Evolutionary conservation across 2,329 filamentous ascomycete genomes (phyloP).

Genomic region (Fusarium miscanthi): DNA sequence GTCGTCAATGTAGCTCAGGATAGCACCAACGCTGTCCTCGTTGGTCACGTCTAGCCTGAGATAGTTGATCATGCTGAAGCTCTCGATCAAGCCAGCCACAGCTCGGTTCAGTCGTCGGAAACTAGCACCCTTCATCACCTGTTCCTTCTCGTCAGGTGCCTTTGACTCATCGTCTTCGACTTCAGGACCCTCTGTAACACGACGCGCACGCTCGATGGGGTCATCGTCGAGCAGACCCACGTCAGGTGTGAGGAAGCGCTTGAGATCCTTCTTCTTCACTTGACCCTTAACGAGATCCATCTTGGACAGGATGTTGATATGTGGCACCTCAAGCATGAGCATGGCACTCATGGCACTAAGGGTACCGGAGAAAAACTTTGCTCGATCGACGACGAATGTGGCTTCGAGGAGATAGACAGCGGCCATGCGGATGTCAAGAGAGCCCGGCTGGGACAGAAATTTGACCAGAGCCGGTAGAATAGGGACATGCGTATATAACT

Average conservation of each 20-base stretch:
- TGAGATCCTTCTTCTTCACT: conserved; percentile 86
- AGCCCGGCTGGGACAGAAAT: conserved; percentile 81
- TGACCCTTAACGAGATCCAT: conserved; percentile 97
- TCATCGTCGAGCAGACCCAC: conserved; percentile 84
- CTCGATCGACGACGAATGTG: conserved; percentile 93
- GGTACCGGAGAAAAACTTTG: conserved; percentile 97
- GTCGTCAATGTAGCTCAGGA: conserved; percentile 93
- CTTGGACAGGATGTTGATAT: conserved; percentile 96
- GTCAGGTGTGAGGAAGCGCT: conserved; percentile 90
- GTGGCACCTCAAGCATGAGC: conserved; percentile 97
- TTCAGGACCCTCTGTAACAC: conserved; percentile 52
- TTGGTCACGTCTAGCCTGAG: conserved; percentile 88
- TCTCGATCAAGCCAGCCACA: conserved; percentile 91
- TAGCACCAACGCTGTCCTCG: conserved; percentile 87
- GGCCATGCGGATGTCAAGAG: conserved; percentile 90
- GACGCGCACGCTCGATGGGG: conserved; percentile 62
- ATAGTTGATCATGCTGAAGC: conserved; percentile 98
- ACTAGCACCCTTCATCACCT: conserved; percentile 81
- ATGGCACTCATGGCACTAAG: conserved; percentile 98
- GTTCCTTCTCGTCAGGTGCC: conserved; percentile 73
- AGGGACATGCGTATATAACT: conserved; percentile 96
- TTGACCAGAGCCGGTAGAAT: conserved; percentile 87
- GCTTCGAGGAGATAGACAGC: conserved; percentile 95
- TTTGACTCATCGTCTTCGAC: conserved; percentile 63
- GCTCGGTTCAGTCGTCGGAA: conserved; percentile 88